A percentile compares a stretch with the other conserved stretches of the same genome.
These are phyloP conservation scores for Acanthochlamys bracteata DNA, from an alignment of 106 monocot genomes.

Conservation along the genomic window DNA sequence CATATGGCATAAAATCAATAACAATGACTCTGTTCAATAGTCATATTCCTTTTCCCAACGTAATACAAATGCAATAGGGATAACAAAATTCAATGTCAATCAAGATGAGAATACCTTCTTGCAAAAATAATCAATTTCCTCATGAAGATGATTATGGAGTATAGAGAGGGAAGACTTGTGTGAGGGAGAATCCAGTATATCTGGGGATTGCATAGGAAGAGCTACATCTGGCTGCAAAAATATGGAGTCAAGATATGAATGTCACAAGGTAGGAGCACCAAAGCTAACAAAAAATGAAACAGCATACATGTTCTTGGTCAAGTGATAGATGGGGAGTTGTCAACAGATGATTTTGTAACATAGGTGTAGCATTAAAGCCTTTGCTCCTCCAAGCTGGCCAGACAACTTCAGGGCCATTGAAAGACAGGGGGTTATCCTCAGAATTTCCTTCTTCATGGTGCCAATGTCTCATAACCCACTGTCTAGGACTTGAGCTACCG, in stretches of 20 bases:
- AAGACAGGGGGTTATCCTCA: conserved; percentile 31
- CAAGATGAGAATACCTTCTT: conserved; percentile 59
- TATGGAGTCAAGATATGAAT: conserved; percentile 8
- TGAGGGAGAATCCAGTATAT: conserved; percentile 31
- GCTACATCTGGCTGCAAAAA: conserved; percentile 85
- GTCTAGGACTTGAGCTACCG: conserved; percentile 96
- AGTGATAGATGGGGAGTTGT: conserved; percentile 55
- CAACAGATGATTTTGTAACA: conserved; percentile 68
- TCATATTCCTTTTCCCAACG: too few relatives aligned
- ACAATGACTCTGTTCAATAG: too few relatives aligned
- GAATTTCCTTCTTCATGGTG: conserved; percentile 46
- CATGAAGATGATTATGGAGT: conserved; percentile 75
- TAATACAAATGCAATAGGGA: too few relatives aligned
- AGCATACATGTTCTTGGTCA: conserved; percentile 89
- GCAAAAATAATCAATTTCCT: conserved; percentile 86
- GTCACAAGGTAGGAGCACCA: background rate
- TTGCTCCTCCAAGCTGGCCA: conserved; percentile 78
- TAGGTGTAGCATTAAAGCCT: conserved; percentile 25
- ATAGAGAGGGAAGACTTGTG: conserved; percentile 37
- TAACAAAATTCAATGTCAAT: too few relatives aligned
- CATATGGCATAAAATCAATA: too few relatives aligned
- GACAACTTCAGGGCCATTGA: conserved; percentile 91
- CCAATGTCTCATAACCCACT: conserved; percentile 74
- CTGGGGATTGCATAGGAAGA: conserved; percentile 79
- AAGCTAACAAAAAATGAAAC: background rate